Percentiles rank a stretch among this genome's conserved stretches.
Conservation (phyloP, 225 moss, liverwort and hornwort species). For the Pseudisothecium myosuroides region DNA sequence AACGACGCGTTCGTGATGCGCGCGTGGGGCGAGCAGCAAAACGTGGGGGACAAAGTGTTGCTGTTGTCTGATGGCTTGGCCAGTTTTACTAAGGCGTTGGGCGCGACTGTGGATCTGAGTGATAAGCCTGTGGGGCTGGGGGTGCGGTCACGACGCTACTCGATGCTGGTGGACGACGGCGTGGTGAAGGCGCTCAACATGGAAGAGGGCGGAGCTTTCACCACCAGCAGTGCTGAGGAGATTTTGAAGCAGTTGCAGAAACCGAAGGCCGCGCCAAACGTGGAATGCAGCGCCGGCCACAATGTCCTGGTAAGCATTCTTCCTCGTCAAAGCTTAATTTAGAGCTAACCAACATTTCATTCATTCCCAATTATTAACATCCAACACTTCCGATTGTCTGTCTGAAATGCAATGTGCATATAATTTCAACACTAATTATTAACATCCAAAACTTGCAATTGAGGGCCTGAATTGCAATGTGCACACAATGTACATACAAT, state of each 20-base stretch:
- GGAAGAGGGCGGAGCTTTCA: constrained; percentile 86
- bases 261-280: background rate
- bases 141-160: constrained; percentile 70
- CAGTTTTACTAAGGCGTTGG: constrained; percentile 60
- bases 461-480: background rate
- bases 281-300: constrained; percentile 8
- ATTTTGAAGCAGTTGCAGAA: constrained; percentile 48
- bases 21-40: constrained; percentile 75
- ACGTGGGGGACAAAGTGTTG: constrained; percentile 55
- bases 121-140: constrained; percentile 77
- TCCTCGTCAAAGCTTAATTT: background rate
- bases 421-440: background rate
- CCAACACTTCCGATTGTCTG: background rate
- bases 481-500: background rate
- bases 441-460: background rate
- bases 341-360: background rate
- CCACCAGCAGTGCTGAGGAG: constrained; percentile 65
- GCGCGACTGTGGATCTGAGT: constrained; percentile 59
- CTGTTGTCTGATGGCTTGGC: constrained; percentile 57
- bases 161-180: constrained; percentile 77
- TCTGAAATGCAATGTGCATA: background rate
- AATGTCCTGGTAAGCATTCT: background rate
- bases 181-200: constrained; percentile 67
- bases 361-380: background rate
- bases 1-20: constrained; percentile 83